Conservation (phyloP, 352 stramenopile species). For the Phytophthora crassamura region DNA sequence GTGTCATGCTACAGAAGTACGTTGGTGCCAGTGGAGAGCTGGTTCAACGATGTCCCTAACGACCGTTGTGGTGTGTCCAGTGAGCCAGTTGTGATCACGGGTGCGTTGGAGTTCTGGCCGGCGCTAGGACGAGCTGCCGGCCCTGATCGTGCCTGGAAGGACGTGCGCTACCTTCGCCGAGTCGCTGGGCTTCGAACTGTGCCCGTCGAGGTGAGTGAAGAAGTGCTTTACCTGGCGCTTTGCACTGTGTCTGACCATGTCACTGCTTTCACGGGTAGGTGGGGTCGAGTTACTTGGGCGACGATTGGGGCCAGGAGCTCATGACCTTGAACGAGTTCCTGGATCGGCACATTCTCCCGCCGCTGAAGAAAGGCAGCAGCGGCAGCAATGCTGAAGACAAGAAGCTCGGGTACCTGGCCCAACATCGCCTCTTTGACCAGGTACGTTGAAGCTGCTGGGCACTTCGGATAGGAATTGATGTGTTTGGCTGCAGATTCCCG, state of each 20-base stretch:
- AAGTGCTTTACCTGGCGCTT: not conserved
- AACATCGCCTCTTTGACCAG: conserved; percentile 93
- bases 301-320: conserved; percentile 82
- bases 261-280: conserved; percentile 39
- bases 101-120: conserved; percentile 85
- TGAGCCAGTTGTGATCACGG: conserved; percentile 76
- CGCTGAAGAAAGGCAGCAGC: conserved; percentile 5
- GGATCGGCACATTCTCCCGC: conserved; percentile 59
- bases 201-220: conserved; percentile 69
- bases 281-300: conserved; percentile 79
- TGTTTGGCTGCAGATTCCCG: conserved; percentile 66
- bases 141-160: conserved; percentile 53
- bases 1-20: conserved; percentile 66
- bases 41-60: not conserved
- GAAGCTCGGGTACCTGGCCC: conserved; percentile 80
- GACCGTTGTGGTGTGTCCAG: conserved; percentile 28
- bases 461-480: conserved; percentile 19
- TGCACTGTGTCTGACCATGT: not conserved
- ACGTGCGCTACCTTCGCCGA: conserved; percentile 72
- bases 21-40: conserved; percentile 5
- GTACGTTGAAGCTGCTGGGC: conserved; percentile 36
- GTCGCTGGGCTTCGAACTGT: conserved; percentile 81
- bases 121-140: conserved; percentile 52
- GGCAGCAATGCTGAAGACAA: not conserved
- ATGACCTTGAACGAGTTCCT: conserved; percentile 87